Base-by-base conservation (phyloP, 768 basidiomycete genomes). In the Rickenella mellea region DNA sequence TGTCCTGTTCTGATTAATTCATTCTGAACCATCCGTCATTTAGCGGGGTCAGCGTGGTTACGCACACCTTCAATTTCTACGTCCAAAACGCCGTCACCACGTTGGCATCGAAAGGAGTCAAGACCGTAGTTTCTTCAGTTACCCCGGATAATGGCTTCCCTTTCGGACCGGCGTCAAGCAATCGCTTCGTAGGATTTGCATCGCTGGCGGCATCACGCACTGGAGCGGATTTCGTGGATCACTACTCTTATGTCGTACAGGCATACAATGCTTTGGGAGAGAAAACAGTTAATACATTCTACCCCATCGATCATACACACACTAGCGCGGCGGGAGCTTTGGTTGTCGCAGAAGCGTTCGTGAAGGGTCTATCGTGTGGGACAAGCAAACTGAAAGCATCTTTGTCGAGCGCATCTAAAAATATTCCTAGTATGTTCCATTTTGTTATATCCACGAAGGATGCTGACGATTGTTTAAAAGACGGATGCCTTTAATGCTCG, bases 321-420 rank as follows among this genome's bases (percentile, higher is more conserved):
- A 54, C 53, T 6, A 49, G 41, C 19, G 21, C 43, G 20, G 48
- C 50, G 11, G 53, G 53, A 11, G 53, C 53, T 4, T 46, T 38
- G 24, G 38, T 41, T 11, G 53, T 54, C 6, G 54, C 54, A 15
- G 30, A 32, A 28, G 53, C 54, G 17, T 54, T 54, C 32, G 43
- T 53, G 4, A 53, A 67, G n/a, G 68, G 69, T 0, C 35, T 73
- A 15, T 43, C 68, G 26, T 73, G 72, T 32, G 65, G 22, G 26
- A n/a, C n/a, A n/a, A n/a, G n/a, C n/a, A n/a, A n/a, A n/a, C n/a
- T n/a, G n/a, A n/a, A n/a, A n/a, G n/a, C n/a, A n/a, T n/a, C n/a
- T n/a, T n/a, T n/a, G n/a, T n/a, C n/a, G n/a, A n/a, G n/a, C n/a
- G n/a, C n/a, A n/a, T n/a, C n/a, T n/a, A n/a, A n/a, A n/a, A n/a